Base-by-base conservation (phyloP, 176 grass and related monocot species). In the Oryza nivara region DNA sequence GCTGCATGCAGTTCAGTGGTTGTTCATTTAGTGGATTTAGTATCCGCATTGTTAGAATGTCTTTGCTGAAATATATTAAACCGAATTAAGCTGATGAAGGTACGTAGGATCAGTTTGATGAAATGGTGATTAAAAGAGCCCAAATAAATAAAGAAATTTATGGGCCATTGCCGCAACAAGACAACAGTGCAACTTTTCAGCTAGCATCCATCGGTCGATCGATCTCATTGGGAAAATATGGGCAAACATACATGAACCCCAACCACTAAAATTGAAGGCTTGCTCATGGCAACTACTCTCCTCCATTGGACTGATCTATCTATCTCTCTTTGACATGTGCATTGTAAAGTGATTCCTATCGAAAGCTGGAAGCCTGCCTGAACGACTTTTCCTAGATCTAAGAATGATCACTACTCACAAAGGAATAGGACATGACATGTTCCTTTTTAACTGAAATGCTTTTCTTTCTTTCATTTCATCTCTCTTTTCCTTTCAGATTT, bases 381-480 rank as follows among this genome's bases (percentile, higher is more conserved):
- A 58, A n/a, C 54, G 65, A 23, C 73, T 82, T 86, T 90, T 82
- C 67, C 54, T 67, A 67, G 83, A 90, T 86, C 83, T 86, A 86
- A 82, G 72, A 86, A 82, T 46, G 78, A 79, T 75, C 73, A 41
- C 68, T 46, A 35, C 10, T 80, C 77, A 80, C 85, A 74, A 67
- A 78, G 63, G 64, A 81, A 81, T 45, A 80, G 61, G 70, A 86
- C 78, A 80, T 82, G 79, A 73, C 88, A 82, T 82, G 88, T 68
- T 73, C 58, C 72, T 78, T 66, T 63, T 75, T 66, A 74, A 54
- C 4, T 70, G 11, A 38, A 19, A 8, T 41, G 40, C 40, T 41
- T 41, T 70, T 45, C 20, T 85, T 65, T 43, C 41, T 43, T 10
- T 44, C 41, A 40, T 30, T 13, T 26, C 52, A 2, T 17, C 25